These are phyloP conservation scores for Ceratobasidium sp. DNA, from an alignment of 1,284 basidiomycete species.

Conservation along the genomic window DNA sequence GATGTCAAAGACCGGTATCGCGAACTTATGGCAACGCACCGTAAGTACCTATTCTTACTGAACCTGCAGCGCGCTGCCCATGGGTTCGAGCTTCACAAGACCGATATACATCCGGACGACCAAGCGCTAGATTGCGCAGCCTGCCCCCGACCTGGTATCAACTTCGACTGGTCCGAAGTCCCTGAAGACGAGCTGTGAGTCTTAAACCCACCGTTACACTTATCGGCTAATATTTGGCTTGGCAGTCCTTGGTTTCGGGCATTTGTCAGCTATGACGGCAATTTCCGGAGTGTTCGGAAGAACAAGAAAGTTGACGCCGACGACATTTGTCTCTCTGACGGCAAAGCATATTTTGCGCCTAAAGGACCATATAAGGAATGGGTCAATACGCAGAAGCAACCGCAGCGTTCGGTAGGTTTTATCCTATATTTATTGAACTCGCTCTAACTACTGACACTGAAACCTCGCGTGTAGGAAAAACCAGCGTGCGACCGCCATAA, in stretches of 20 bases:
- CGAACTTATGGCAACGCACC: constrained; percentile 17
- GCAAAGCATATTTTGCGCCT: not conserved
- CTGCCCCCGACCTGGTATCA: constrained; percentile 27
- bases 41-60: constrained; percentile 6
- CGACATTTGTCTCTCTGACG: constrained; percentile 17
- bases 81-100: constrained; percentile 2
- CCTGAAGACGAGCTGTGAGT: constrained; percentile 3
- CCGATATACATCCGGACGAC: constrained; percentile 2
- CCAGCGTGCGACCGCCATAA: constrained; percentile 27
- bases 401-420: not conserved
- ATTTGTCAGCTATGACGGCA: constrained; percentile 29
- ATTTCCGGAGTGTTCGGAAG: constrained; percentile 25
- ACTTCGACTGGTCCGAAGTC: constrained; percentile 26
- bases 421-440: too few species aligned
- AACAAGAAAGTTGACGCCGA: constrained; percentile 16
- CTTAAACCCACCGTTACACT: too few species aligned
- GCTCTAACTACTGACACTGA: not conserved
- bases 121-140: constrained; percentile 25
- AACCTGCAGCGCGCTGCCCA: not conserved
- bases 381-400: not conserved
- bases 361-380: constrained; percentile 13
- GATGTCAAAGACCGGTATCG: constrained; percentile 33
- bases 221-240: not conserved
- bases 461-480: not conserved
- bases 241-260: not conserved